These are phyloP conservation scores for Globisporangium cystogenes DNA, from an alignment of 352 stramenopile genomes.

Conservation along the genomic window DNA sequence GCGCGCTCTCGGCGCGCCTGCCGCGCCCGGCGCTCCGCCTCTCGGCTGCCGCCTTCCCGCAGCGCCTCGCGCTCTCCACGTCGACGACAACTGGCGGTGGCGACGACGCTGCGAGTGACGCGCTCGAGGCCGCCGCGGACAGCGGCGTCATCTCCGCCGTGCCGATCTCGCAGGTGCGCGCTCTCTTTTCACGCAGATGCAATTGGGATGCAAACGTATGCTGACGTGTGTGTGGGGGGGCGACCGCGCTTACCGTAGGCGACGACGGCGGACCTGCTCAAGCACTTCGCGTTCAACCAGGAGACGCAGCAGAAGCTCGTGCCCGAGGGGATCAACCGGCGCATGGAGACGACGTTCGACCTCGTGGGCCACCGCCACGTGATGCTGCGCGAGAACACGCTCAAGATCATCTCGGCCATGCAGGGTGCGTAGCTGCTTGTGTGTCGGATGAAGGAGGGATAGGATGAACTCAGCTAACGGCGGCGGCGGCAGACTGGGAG, in stretches of 20 bases:
- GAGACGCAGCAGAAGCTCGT: constrained; percentile 72
- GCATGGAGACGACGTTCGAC: constrained; percentile 77
- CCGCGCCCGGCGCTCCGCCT: constrained; percentile 20
- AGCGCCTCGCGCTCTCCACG: constrained; percentile 24
- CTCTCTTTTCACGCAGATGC: too few relatives aligned
- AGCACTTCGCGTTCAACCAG: constrained; percentile 79
- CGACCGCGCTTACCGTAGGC: constrained; percentile 36
- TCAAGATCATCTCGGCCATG: constrained; percentile 71
- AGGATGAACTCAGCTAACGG: too few relatives aligned
- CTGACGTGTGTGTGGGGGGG: background rate
- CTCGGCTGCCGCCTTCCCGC: constrained; percentile 13
- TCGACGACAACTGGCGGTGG: constrained; percentile 18
- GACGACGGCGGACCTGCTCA: constrained; percentile 51
- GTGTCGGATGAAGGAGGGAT: too few relatives aligned
- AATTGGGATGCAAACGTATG: background rate
- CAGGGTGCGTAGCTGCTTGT: constrained; percentile 36
- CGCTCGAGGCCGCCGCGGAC: constrained; percentile 20
- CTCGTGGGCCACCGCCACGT: constrained; percentile 79
- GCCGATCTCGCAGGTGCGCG: constrained; percentile 53
- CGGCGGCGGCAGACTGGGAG: constrained; percentile 71
- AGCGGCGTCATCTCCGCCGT: constrained; percentile 48
- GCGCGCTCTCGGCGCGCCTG: constrained; percentile 36
- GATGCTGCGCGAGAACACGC: constrained; percentile 76
- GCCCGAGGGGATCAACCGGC: constrained; percentile 65
- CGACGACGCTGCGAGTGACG: constrained; percentile 11